Percentiles rank a stretch among this genome's conserved stretches.
phyloP scores from a whole-genome alignment of 164 flowering plant species.

The Kalanchoe fedtschenkoi region DNA sequence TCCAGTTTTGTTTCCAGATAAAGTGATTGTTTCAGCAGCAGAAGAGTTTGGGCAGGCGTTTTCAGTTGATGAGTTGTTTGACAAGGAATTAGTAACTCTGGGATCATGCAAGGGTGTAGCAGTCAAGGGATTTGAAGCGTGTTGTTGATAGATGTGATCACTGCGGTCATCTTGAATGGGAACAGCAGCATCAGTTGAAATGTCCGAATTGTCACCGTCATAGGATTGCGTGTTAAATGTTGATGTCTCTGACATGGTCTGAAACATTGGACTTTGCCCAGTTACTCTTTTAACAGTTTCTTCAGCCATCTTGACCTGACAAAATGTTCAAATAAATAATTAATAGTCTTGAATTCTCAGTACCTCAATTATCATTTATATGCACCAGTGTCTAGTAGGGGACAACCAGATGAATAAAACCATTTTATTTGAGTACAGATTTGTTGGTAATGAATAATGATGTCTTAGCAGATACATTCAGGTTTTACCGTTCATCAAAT shows the following conservation, averaged over 20 bases:
- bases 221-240: slow-evolving; percentile 35
- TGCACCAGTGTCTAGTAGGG: not conserved
- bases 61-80: slow-evolving; percentile 32
- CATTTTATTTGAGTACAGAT: not conserved
- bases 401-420: not conserved
- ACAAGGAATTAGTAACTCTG: slow-evolving; percentile 23
- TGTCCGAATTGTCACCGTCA: slow-evolving; percentile 47
- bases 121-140: slow-evolving; percentile 15
- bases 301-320: slow-evolving; percentile 42
- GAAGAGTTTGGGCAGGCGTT: slow-evolving; percentile 23
- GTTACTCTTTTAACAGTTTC: slow-evolving; percentile 29
- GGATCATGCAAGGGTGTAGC: slow-evolving; percentile 17
- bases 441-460: no score
- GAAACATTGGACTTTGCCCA: slow-evolving; percentile 12
- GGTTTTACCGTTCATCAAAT: not conserved
- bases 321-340: not conserved
- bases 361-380: not conserved
- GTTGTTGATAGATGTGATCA: slow-evolving; percentile 37
- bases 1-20: slow-evolving; percentile 36
- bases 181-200: slow-evolving; percentile 58
- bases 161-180: slow-evolving; percentile 53
- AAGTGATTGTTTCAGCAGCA: not conserved
- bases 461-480: not conserved
- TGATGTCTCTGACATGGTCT: slow-evolving; percentile 19
- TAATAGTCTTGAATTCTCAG: not conserved